Conservation (phyloP, 176 grass and related monocot species). For the Oryza coarctata region DNA sequence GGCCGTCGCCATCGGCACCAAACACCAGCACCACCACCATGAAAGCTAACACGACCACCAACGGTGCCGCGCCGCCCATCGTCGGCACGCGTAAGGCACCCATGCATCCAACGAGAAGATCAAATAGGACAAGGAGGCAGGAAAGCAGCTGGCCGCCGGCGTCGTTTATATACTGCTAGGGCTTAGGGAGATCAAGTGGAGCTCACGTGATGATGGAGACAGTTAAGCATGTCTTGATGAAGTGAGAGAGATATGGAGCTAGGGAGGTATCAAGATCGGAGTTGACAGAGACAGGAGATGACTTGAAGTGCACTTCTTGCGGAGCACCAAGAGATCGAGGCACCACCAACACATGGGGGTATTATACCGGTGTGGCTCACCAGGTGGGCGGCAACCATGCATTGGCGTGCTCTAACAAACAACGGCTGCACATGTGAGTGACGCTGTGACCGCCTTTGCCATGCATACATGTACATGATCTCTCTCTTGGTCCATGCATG, state of each 20-base stretch:
- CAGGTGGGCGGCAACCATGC: neutral
- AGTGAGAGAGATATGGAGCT: neutral
- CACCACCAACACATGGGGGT: conserved; percentile 20
- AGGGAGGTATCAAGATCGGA: neutral
- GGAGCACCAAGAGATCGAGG: too few species aligned
- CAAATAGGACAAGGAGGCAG: too few species aligned
- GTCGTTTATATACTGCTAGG: neutral
- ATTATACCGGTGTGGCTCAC: conserved; percentile 16
- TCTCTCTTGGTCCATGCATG: too few species aligned
- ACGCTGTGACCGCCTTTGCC: too few species aligned
- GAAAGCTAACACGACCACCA: neutral
- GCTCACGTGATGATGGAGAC: conserved; percentile 15
- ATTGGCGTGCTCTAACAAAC: conserved; percentile 15
- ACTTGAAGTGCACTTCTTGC: conserved; percentile 69
- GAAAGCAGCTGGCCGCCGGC: neutral
- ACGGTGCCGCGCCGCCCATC: neutral
- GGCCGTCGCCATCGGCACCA: neutral
- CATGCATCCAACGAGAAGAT: neutral
- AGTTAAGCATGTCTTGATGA: conserved; percentile 32
- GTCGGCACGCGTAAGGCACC: neutral
- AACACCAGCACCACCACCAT: neutral
- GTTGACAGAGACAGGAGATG: conserved; percentile 46
- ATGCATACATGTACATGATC: too few species aligned
- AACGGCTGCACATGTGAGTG: neutral
- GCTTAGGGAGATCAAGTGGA: neutral